Percentiles rank a stretch among this genome's conserved stretches.
These are phyloP conservation scores for Penicillium corylophilum DNA, from an alignment of 2,329 filamentous ascomycete genomes.

Conservation along the genomic window DNA sequence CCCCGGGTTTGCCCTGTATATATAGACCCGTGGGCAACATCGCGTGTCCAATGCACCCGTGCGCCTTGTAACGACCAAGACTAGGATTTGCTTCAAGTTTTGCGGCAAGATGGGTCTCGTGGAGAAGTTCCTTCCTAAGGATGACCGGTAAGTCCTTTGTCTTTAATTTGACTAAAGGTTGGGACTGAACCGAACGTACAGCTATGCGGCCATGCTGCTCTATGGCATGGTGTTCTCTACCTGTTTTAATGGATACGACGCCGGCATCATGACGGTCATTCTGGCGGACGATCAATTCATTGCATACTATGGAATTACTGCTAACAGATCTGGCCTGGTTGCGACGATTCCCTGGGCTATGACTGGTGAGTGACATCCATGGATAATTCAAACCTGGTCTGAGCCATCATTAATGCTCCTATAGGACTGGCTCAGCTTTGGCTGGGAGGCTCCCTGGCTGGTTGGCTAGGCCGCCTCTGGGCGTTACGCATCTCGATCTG, in stretches of 20 bases:
- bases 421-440: constrained; percentile 41
- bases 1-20: background rate
- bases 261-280: constrained; percentile 46
- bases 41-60: background rate
- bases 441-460: constrained; percentile 41
- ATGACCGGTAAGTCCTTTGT: constrained; percentile 33
- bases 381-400: background rate
- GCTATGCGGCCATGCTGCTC: constrained; percentile 33
- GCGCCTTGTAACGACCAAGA: background rate
- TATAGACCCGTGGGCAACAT: background rate
- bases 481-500: constrained; percentile 41
- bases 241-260: constrained; percentile 47
- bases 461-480: constrained; percentile 41
- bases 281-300: constrained; percentile 45
- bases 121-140: constrained; percentile 38
- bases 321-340: constrained; percentile 38
- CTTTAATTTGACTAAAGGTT: background rate
- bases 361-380: constrained; percentile 27
- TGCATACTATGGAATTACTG: constrained; percentile 40
- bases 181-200: background rate
- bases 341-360: constrained; percentile 46
- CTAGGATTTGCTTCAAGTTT: background rate
- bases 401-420: background rate
- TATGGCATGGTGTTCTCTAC: constrained; percentile 42
- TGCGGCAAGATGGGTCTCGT: constrained; percentile 18